These are phyloP conservation scores for Cyamopsis tetragonoloba DNA, from an alignment of 306 rosid genomes.

Conservation along the genomic window DNA sequence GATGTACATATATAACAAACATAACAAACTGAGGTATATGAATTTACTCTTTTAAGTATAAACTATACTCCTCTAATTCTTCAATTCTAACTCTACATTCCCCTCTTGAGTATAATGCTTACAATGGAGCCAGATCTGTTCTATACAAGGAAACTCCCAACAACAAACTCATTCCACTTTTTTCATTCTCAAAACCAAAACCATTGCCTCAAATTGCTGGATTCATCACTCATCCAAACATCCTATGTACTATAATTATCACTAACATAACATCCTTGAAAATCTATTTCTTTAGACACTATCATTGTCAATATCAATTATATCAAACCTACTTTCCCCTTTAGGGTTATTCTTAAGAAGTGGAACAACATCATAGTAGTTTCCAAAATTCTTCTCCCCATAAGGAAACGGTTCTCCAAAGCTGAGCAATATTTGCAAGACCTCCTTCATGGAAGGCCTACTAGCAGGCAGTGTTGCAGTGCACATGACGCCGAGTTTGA, in stretches of 20 bases:
- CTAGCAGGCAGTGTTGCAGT: constrained; percentile 30
- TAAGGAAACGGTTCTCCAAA: constrained; percentile 9
- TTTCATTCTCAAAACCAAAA: background rate
- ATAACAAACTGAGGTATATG: no score
- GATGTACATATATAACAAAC: no score
- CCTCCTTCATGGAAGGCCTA: constrained; percentile 40
- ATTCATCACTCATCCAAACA: background rate
- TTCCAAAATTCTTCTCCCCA: constrained; percentile 9
- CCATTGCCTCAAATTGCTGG: constrained; percentile 16
- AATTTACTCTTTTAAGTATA: no score
- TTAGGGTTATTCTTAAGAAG: constrained; percentile 27
- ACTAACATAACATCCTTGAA: background rate
- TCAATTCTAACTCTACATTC: background rate
- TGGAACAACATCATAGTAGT: constrained; percentile 28
- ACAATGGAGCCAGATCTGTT: background rate
- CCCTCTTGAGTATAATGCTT: no score
- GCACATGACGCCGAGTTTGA: constrained; percentile 35
- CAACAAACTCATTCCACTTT: background rate
- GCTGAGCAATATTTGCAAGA: constrained; percentile 9
- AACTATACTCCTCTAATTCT: no score
- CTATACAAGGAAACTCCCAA: background rate
- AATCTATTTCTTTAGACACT: background rate
- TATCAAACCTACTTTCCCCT: constrained; percentile 7
- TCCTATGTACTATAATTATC: background rate
- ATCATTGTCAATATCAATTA: background rate